Evolutionary conservation across 2,329 filamentous ascomycete species (phyloP).

Genomic region (Fusarium metavorans): DNA sequence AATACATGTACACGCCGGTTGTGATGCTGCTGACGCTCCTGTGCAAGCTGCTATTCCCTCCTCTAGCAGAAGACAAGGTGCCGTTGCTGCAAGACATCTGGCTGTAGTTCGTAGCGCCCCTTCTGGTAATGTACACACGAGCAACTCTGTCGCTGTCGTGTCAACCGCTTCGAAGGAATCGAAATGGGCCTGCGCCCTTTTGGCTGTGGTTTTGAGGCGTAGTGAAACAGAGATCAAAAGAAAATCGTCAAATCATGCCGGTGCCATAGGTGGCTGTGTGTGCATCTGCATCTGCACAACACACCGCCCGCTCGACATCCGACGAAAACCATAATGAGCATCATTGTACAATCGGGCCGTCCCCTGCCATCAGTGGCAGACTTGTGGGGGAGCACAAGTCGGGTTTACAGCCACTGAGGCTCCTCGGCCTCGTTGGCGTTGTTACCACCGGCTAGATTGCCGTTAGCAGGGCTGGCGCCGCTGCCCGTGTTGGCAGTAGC

Average conservation of each 20-base stretch:
- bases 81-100: slow-evolving; percentile 26
- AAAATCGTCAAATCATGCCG: slow-evolving; percentile 57
- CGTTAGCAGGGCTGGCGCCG: slow-evolving; percentile 26
- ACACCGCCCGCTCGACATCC: slow-evolving; percentile 39
- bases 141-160: slow-evolving; percentile 45
- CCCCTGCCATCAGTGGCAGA: slow-evolving; percentile 29
- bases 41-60: slow-evolving; percentile 26
- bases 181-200: slow-evolving; percentile 40
- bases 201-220: slow-evolving; percentile 42
- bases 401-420: slow-evolving; percentile 54
- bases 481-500: slow-evolving; percentile 21
- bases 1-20: slow-evolving; percentile 50
- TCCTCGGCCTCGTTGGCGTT: slow-evolving; percentile 48
- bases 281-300: slow-evolving; percentile 34
- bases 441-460: slow-evolving; percentile 16
- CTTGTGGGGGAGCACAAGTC: slow-evolving; percentile 38
- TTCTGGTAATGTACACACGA: slow-evolving; percentile 53
- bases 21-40: slow-evolving; percentile 28
- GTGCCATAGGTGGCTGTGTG: slow-evolving; percentile 48
- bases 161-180: slow-evolving; percentile 37
- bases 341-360: slow-evolving; percentile 51
- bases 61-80: slow-evolving; percentile 28
- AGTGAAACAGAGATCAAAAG: slow-evolving; percentile 52
- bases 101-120: slow-evolving; percentile 42
- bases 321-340: slow-evolving; percentile 40